Evolutionary conservation across 495 filamentous ascomycete genomes (phyloP), one percentile per base, ranked within the genome.

Genomic region (Lasiosphaeris hirsuta): DNA sequence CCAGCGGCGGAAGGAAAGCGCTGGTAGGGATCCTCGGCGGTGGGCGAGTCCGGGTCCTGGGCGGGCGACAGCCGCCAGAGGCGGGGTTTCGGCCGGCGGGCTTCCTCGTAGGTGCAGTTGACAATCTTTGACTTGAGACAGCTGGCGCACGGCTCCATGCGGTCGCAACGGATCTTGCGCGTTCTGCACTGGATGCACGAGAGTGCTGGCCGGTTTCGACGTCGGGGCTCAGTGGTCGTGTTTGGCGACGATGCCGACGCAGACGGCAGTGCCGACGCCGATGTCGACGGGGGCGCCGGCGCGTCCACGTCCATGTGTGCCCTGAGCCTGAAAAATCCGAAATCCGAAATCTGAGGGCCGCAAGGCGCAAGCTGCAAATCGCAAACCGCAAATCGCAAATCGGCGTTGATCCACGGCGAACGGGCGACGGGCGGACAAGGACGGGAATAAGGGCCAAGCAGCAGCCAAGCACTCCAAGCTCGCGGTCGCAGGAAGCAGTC

Each of bases 131-230:
- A 75, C 59, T 70, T 69, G 47, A 79, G 67, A 59, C 81, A 83
- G 53, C 77, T 78, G 14, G 69, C 65, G 60, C 80, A 84, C 7
- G 79, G 81, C 37, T 75, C 62, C 42, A 72, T 74, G 53, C 75
- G 75, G 55, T 83, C 78, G 67, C 80, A 84, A 39, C 76, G 80
- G 55, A 84, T 78, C 66, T 83, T 84, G 47, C 79, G 78, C 10
- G 71, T 80, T 10, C 77, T 65, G 62, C 81, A 83, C 50, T 78
- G 79, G 36, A 80, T 66, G 60, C 78, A 83, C 2, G 80, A 79
- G 23, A 76, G 67, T 18, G 77, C 74, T 4, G 75, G 76, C 6
- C 75, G 66, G 41, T 75, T 72, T 35, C 76, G 74, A 10, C 73
- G 67, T 51, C 68, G 54, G 30, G 66, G 65, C 51, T 68, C 61